Base-by-base conservation (phyloP, 306 rosid species). In the Rosa persica region DNA sequence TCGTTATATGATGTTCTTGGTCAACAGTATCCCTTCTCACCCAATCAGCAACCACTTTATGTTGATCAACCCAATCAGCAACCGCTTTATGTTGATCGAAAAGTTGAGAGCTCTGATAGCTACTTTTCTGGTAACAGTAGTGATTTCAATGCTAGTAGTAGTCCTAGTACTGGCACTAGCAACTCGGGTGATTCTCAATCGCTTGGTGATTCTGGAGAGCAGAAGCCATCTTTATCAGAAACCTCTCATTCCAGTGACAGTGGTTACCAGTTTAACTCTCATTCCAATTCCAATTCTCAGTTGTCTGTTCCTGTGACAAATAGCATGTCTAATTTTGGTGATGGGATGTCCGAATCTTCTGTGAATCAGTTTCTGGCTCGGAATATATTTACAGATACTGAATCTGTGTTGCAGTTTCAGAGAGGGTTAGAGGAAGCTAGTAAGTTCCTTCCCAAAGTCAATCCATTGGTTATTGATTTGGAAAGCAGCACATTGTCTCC, bases 381-480 rank as follows among this genome's bases (percentile, higher is more conserved):
- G 64, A 93, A 88, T 81, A 87, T 91, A 62, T 93, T 86, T 51
- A 86, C 86, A 54, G 86, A 89, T 72, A 89, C 76, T 58, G 87
- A 86, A 27, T 91, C 97, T 52, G 79, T 91, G 58, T 83, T 81
- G 81, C 97, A 89, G 81, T 93, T 91, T 77, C 84, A 67, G 61
- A 89, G 85, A 83, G 98, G 98, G 46, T 76, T 91, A 46, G 98
- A 93, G 92, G 97, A 93, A 80, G 98, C 97, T 52, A 93, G 95
- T 19, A 91, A 89, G 84, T 93, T 93, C 89, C 97, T 93, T 81
- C 97, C 97, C 3, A 86, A 73, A 65, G 69, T 69, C 10, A 67
- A 76, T 80, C 88, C 81, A 76, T 78, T 91, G 60, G 54, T 78
- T 58, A 70, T 87, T 74, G 87, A 89, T 70, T 66, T 88, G 30